phyloP scores from a whole-genome alignment of 345 rosid genomes.

The Melastoma malabathricum region DNA sequence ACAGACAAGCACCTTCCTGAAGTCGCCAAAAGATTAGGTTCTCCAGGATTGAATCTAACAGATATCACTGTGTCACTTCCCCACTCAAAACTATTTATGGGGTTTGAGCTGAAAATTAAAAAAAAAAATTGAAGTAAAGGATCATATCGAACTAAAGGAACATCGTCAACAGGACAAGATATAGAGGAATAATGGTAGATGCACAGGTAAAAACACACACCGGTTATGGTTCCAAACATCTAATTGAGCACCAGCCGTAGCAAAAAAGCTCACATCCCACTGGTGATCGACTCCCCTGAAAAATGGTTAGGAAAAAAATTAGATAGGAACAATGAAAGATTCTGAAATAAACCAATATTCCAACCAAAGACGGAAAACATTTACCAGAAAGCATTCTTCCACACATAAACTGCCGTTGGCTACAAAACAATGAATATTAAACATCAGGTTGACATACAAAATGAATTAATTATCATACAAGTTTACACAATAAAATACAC shows the following conservation, averaged over 20 bases:
- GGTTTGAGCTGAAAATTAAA: slow-evolving; percentile 55
- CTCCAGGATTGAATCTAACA: slow-evolving; percentile 90
- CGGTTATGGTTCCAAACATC: slow-evolving; percentile 96
- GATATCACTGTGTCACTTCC: slow-evolving; percentile 75
- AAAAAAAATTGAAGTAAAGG: neutral
- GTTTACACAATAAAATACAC: slow-evolving; percentile 20
- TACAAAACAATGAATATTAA: slow-evolving; percentile 19
- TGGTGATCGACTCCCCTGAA: slow-evolving; percentile 94
- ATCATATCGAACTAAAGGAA: neutral
- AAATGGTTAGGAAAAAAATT: slow-evolving; percentile 2
- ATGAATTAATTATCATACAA: neutral
- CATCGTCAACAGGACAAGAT: no score
- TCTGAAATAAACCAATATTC: no score
- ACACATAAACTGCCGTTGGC: slow-evolving; percentile 57
- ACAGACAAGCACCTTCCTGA: slow-evolving; percentile 50
- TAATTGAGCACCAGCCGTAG: slow-evolving; percentile 85
- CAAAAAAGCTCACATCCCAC: slow-evolving; percentile 81
- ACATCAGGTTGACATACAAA: slow-evolving; percentile 8
- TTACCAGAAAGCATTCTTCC: slow-evolving; percentile 84
- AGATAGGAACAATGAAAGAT: neutral
- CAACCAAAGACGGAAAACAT: neutral
- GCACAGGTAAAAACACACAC: slow-evolving; percentile 16
- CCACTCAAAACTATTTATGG: slow-evolving; percentile 75
- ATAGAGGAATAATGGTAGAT: neutral
- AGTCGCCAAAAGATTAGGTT: slow-evolving; percentile 67